phyloP scores from a whole-genome alignment of 2,329 filamentous ascomycete species.

The Mycogone perniciosa region DNA sequence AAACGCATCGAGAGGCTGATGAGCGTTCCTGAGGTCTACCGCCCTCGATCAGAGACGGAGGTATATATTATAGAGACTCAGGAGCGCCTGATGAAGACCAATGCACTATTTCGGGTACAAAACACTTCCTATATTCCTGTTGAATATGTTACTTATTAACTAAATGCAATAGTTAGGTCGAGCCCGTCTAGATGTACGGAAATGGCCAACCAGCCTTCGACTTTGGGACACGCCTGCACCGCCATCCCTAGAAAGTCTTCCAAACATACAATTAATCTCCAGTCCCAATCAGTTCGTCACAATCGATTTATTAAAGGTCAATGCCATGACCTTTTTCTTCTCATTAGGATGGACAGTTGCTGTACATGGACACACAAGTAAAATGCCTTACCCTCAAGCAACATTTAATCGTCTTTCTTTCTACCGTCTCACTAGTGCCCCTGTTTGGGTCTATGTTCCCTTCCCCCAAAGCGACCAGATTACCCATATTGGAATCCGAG shows the following conservation, averaged over 20 bases:
- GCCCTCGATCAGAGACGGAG: not conserved
- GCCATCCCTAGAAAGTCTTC: not conserved
- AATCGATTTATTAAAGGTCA: not conserved
- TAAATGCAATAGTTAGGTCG: not conserved
- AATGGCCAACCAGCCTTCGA: not conserved
- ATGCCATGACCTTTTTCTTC: not conserved
- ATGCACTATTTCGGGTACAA: slow-evolving; percentile 1
- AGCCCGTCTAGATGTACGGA: not conserved
- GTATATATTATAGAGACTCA: not conserved
- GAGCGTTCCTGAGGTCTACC: not conserved
- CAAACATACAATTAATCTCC: not conserved
- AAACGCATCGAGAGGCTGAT: not conserved
- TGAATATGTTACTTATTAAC: not conserved
- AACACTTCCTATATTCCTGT: not conserved
- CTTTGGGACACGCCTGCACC: not conserved
- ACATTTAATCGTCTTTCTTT: not conserved
- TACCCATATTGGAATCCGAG: not conserved
- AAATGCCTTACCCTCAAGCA: not conserved
- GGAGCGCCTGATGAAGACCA: not conserved
- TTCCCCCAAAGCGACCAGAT: not conserved
- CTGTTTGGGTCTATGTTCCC: not conserved
- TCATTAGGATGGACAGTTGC: not conserved
- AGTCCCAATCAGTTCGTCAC: not conserved
- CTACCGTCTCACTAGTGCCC: not conserved
- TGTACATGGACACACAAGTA: not conserved